These are phyloP conservation scores for Plantago ovata DNA, from an alignment of 257 asterid genomes.

Conservation along the genomic window DNA sequence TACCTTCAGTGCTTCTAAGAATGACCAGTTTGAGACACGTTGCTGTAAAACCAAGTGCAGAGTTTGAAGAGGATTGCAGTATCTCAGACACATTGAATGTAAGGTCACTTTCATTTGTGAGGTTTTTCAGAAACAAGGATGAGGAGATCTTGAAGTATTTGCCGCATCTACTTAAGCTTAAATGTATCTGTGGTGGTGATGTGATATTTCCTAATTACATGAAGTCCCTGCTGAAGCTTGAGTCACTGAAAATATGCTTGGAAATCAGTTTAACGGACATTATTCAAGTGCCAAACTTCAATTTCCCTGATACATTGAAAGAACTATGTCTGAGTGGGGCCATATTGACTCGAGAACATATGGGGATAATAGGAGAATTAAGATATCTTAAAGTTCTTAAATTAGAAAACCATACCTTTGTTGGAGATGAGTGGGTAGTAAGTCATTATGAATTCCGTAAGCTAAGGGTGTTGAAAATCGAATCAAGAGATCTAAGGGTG, in stretches of 20 bases:
- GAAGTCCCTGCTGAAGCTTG: neutral
- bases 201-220: neutral
- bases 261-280: neutral
- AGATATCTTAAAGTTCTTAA: constrained; percentile 10
- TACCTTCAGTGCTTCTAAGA: neutral
- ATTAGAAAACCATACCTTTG: neutral
- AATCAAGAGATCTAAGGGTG: neutral
- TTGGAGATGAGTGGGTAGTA: constrained; percentile 6
- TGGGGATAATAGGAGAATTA: constrained; percentile 5
- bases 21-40: constrained; percentile 1
- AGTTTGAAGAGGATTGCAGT: neutral
- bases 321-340: neutral
- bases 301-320: constrained; percentile 1
- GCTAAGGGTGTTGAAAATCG: constrained; percentile 12
- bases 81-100: neutral
- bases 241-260: neutral
- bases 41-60: neutral
- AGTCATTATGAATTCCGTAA: constrained; percentile 4
- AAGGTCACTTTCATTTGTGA: neutral
- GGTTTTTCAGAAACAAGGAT: neutral
- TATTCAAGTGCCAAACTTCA: neutral
- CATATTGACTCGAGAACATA: neutral
- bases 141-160: constrained; percentile 6
- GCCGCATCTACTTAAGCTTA: neutral
- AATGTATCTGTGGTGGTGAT: neutral